Evolutionary conservation across 805 yeast genomes (phyloP).

Genomic region (Blastobotrys muscicola): DNA sequence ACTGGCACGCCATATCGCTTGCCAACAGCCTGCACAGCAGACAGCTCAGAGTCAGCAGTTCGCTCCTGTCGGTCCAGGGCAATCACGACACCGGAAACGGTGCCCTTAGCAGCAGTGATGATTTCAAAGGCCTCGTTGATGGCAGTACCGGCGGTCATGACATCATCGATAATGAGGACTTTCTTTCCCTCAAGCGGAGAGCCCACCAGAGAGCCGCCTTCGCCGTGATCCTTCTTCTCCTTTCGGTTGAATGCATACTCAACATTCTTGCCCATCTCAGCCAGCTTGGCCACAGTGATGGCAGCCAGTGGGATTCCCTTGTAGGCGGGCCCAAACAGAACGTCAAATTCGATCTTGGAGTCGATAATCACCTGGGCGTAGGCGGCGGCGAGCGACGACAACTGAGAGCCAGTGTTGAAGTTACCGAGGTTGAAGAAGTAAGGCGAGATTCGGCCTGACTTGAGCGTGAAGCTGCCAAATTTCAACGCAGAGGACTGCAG

Average conservation of each 20-base stretch:
- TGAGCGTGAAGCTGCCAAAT: conserved; percentile 83
- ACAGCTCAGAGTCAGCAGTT: conserved; percentile 55
- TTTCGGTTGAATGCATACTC: conserved; percentile 95
- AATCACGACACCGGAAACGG: conserved; percentile 73
- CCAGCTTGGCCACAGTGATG: conserved; percentile 81
- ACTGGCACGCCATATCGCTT: conserved; percentile 74
- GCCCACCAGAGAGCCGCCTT: conserved; percentile 94
- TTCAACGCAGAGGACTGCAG: conserved; percentile 71
- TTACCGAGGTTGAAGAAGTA: conserved; percentile 93
- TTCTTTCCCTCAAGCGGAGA: conserved; percentile 59
- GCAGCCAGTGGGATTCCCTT: conserved; percentile 96
- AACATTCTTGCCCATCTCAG: conserved; percentile 69
- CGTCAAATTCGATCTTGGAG: conserved; percentile 76
- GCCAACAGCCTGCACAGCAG: conserved; percentile 77
- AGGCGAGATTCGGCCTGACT: conserved; percentile 91
- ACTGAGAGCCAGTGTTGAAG: conserved; percentile 68
- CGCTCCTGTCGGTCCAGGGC: conserved; percentile 92
- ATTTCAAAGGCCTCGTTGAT: conserved; percentile 87
- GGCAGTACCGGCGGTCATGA: conserved; percentile 98
- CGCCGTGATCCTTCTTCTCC: conserved; percentile 96
- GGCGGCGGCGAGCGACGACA: conserved; percentile 75
- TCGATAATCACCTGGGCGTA: conserved; percentile 83
- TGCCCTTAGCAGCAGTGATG: conserved; percentile 59
- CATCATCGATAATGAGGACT: conserved; percentile 87
- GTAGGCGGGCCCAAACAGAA: conserved; percentile 94